These are phyloP conservation scores for Leccinum variicolor DNA, from an alignment of 768 basidiomycete genomes.

Conservation along the genomic window DNA sequence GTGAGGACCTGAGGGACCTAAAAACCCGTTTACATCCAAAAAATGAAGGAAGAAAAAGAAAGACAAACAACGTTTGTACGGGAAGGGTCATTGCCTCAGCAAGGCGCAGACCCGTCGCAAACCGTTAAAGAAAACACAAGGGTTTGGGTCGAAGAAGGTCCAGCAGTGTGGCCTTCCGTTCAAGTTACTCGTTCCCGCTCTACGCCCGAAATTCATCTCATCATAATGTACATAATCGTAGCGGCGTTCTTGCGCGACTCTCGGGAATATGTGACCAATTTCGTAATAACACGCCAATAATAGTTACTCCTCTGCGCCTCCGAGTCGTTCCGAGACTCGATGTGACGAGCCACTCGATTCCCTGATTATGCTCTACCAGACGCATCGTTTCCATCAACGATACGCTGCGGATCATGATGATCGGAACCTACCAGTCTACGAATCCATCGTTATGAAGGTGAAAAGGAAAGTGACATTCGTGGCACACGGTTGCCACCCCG, in stretches of 20 bases:
- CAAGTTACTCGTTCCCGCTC: constrained; percentile 14
- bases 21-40: not conserved
- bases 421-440: constrained; percentile 16
- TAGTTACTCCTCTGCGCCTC: no score
- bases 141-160: constrained; percentile 3
- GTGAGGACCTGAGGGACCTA: constrained; percentile 3
- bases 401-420: constrained; percentile 26
- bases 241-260: no score
- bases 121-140: constrained; percentile 3
- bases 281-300: no score
- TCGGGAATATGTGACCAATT: no score
- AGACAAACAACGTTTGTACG: not conserved
- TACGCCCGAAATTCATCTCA: constrained; percentile 15
- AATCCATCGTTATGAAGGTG: constrained; percentile 2
- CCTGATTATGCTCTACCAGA: no score
- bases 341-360: no score
- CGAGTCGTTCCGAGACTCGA: no score
- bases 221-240: constrained; percentile 10
- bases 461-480: constrained; percentile 12
- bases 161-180: not conserved
- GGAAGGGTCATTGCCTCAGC: constrained; percentile 14
- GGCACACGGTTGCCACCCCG: constrained; percentile 11
- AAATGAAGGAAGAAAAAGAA: not conserved
- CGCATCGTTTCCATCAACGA: no score
- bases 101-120: not conserved